These are phyloP conservation scores for Sindora glabra DNA, from an alignment of 306 rosid species.

Conservation along the genomic window DNA sequence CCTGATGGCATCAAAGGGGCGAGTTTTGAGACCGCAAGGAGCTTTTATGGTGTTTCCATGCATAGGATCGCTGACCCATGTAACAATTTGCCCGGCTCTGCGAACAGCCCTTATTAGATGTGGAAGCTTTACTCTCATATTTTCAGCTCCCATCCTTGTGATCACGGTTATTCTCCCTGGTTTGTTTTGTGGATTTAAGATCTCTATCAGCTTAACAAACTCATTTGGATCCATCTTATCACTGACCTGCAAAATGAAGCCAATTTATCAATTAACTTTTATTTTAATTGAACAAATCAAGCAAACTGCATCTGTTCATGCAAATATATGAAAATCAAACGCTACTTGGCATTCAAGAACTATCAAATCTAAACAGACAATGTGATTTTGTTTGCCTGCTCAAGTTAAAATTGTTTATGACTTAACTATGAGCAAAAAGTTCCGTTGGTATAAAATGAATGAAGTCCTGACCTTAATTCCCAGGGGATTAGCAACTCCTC, in stretches of 20 bases:
- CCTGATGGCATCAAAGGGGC: slow-evolving; percentile 93
- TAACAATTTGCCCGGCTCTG: slow-evolving; percentile 81
- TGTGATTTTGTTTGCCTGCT: too few relatives aligned
- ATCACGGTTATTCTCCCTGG: slow-evolving; percentile 91
- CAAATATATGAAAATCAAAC: too few relatives aligned
- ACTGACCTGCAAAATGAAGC: slow-evolving; percentile 86
- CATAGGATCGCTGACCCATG: slow-evolving; percentile 99
- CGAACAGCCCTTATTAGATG: slow-evolving; percentile 94
- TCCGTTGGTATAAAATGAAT: background rate
- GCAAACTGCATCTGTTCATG: too few relatives aligned
- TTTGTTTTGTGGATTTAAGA: slow-evolving; percentile 90
- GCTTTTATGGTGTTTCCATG: slow-evolving; percentile 99
- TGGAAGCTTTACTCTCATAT: slow-evolving; percentile 98
- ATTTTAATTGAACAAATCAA: too few relatives aligned
- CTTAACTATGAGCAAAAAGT: background rate
- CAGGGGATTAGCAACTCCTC: slow-evolving; percentile 94
- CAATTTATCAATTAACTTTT: too few relatives aligned
- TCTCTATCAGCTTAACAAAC: slow-evolving; percentile 80
- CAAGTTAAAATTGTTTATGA: background rate
- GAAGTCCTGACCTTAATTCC: slow-evolving; percentile 74
- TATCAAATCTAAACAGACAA: too few relatives aligned
- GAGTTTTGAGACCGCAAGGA: slow-evolving; percentile 99
- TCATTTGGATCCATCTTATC: slow-evolving; percentile 95
- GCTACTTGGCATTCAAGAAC: too few relatives aligned
- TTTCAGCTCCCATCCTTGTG: slow-evolving; percentile 99